Base-by-base conservation (phyloP, 2,329 filamentous ascomycete species). In the Aspergillus bombycis region DNA sequence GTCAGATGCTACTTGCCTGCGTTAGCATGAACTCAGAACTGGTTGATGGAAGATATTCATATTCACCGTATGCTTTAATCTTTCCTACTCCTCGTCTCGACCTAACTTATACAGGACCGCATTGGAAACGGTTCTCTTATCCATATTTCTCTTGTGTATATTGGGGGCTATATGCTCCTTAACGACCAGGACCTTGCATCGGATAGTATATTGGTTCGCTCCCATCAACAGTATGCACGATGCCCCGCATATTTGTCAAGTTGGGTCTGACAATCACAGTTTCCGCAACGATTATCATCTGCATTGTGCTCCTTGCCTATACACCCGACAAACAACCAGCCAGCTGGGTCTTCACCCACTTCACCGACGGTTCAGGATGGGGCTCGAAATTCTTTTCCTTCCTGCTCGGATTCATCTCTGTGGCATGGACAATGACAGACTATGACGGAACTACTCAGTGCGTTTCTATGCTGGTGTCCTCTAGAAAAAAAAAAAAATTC, bases 381-480 rank as follows among this genome's bases (percentile, higher is more conserved):
- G 83, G 83, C 12, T 86, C 82, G 26, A 85, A 83, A 67, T 79
- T 81, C 3, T 89, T 89, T 66, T 89, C 87, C 0, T 89, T 89
- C 68, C 79, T 89, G 11, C 78, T 89, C 8, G 86, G 85, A 62
- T 85, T 79, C 57, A 78, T 80, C 50, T 73, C 71, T 12, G 76
- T 80, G 10, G 76, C 77, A 48, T 80, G 77, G 75, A 88, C 86
- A n/a, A 89, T 90, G 87, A 90, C 87, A 7, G 87, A 89, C 71
- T 89, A 89, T 71, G 87, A 89, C 68, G 87, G 85, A 53, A 90
- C 88, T 12, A 89, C 87, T 7, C 88, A 89, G 83, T 85, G 76
- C 73, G 81, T 76, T 56, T n/a, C 41, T 28, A 30, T 1, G 4
- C 19, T 2, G 21, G 11, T 11, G 14, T 46, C 26, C n/a, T 5